phyloP scores from a whole-genome alignment of 2,329 filamentous ascomycete genomes.

The Botrytis porri region DNA sequence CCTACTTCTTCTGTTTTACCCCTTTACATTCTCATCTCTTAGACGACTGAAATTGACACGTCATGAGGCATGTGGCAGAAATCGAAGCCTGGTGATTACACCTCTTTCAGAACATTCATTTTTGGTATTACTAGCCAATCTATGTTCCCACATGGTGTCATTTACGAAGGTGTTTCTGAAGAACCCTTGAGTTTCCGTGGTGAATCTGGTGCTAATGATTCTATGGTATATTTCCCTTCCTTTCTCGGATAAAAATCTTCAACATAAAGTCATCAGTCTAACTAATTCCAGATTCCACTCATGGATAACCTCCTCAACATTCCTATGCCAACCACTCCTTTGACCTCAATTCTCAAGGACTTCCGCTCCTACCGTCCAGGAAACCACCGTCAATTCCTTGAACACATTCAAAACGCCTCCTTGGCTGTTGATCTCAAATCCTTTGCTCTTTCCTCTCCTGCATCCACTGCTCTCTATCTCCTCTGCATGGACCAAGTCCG shows the following conservation, averaged over 20 bases:
- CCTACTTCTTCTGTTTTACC: neutral
- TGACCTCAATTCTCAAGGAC: conserved; percentile 83
- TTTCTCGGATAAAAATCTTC: neutral
- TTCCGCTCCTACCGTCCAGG: conserved; percentile 87
- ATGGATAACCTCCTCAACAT: conserved; percentile 85
- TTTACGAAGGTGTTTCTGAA: conserved; percentile 81
- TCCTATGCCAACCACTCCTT: conserved; percentile 81
- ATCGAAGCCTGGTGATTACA: conserved; percentile 80
- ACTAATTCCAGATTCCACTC: conserved; percentile 61
- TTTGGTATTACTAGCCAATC: conserved; percentile 91
- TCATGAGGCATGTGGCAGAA: conserved; percentile 77
- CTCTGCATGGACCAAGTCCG: conserved; percentile 70
- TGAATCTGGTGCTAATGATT: conserved; percentile 91
- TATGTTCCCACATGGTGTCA: conserved; percentile 90
- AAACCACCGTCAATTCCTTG: conserved; percentile 83
- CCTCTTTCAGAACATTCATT: conserved; percentile 91
- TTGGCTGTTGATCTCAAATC: conserved; percentile 52
- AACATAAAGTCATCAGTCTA: neutral
- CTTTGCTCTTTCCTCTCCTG: conserved; percentile 54
- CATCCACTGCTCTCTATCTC: conserved; percentile 61
- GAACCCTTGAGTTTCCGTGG: conserved; percentile 80
- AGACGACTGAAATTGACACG: conserved; percentile 35
- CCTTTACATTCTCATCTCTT: neutral
- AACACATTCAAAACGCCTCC: conserved; percentile 59
- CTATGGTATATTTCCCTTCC: conserved; percentile 56